A percentile compares a stretch with the other conserved stretches of the same genome.
Evolutionary conservation across 148 eudicot genomes (phyloP).

Genomic region (Chenopodium album): DNA sequence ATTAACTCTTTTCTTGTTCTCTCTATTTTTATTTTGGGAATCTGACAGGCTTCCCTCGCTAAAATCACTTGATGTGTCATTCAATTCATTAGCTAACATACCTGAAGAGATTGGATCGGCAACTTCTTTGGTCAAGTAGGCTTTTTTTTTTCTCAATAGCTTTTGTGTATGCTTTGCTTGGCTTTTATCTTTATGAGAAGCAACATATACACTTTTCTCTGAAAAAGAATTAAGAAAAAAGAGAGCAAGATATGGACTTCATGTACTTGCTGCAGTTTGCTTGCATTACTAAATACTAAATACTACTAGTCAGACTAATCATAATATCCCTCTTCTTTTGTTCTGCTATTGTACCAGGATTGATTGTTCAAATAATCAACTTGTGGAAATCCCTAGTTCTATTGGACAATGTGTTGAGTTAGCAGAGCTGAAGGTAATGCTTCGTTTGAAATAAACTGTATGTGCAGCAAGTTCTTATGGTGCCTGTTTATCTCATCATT

Average conservation of each 20-base stretch:
- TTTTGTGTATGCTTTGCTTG: neutral
- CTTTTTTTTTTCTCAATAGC: neutral
- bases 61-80: conserved; percentile 79
- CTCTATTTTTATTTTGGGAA: conserved; percentile 11
- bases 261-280: conserved; percentile 9
- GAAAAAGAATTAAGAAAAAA: no score
- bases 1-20: conserved; percentile 14
- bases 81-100: conserved; percentile 49
- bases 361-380: conserved; percentile 90
- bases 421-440: conserved; percentile 75
- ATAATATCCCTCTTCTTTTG: neutral
- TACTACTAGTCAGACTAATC: neutral
- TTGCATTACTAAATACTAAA: neutral
- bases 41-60: conserved; percentile 64
- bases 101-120: conserved; percentile 89
- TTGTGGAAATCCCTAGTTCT: conserved; percentile 64
- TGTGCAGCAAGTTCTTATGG: conserved; percentile 10
- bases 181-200: neutral
- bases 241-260: neutral
- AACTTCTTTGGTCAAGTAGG: conserved; percentile 87
- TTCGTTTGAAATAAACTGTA: neutral
- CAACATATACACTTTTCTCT: neutral
- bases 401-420: conserved; percentile 74
- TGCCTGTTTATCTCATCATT: conserved; percentile 1
- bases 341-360: conserved; percentile 46